These are phyloP conservation scores for Trypanosoma boissoni DNA, from an alignment of 208 protist genomes.

Conservation along the genomic window DNA sequence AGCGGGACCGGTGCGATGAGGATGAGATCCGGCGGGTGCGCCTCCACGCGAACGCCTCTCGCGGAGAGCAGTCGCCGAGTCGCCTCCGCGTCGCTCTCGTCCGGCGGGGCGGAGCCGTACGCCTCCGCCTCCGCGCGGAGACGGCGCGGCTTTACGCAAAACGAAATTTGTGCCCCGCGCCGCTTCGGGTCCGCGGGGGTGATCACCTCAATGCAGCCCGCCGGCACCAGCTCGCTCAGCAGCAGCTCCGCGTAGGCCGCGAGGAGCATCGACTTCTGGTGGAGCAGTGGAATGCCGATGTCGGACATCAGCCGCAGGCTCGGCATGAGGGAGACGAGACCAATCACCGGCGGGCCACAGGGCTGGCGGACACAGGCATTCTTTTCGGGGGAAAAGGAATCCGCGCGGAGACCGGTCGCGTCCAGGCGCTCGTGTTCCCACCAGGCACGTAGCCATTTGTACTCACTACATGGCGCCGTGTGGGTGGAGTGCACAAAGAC, in stretches of 20 bases:
- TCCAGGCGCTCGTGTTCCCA: constrained; percentile 84
- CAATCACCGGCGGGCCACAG: constrained; percentile 68
- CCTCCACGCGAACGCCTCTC: constrained; percentile 53
- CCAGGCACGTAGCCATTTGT: constrained; percentile 84
- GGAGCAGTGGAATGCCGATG: constrained; percentile 64
- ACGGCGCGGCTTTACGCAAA: constrained; percentile 70
- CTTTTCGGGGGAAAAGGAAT: too few species aligned
- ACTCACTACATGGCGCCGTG: constrained; percentile 32
- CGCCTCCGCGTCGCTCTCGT: constrained; percentile 39
- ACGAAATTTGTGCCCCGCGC: constrained; percentile 88
- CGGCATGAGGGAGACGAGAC: constrained; percentile 62
- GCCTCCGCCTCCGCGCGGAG: constrained; percentile 17
- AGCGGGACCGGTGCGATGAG: constrained; percentile 82
- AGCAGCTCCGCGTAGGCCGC: constrained; percentile 92
- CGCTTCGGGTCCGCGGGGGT: constrained; percentile 74
- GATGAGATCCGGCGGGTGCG: constrained; percentile 61
- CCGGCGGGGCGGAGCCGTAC: constrained; percentile 19
- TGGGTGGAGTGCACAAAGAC: constrained; percentile 92
- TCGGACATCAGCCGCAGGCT: constrained; percentile 86
- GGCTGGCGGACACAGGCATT: too few species aligned
- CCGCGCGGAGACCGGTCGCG: constrained; percentile 59
- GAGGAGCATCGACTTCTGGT: constrained; percentile 82
- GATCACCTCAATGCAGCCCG: constrained; percentile 69
- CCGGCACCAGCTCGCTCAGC: constrained; percentile 59
- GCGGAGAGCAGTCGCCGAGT: constrained; percentile 49